Evolutionary conservation across 306 rosid species (phyloP).

Genomic region (Rosa multiflora): DNA sequence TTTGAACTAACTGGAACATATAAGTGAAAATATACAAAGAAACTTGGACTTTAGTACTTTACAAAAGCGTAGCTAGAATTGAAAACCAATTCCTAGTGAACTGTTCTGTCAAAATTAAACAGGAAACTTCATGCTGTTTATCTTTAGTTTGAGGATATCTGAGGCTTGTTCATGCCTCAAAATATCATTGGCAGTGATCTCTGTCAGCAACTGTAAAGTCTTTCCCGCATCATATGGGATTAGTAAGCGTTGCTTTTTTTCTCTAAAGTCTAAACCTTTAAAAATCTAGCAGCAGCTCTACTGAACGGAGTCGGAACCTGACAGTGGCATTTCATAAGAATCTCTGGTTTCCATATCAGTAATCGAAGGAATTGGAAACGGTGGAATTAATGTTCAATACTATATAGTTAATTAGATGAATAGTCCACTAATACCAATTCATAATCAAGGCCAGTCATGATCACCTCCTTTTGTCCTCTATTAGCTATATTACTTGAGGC

Average conservation of each 20-base stretch:
- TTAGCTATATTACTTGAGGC: too few relatives aligned
- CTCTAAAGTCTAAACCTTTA: background rate
- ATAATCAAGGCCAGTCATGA: too few relatives aligned
- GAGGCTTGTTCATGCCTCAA: constrained; percentile 33
- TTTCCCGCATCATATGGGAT: background rate
- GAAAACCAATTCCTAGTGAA: background rate
- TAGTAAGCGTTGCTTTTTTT: background rate
- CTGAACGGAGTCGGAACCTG: constrained; percentile 79
- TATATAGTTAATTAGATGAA: too few relatives aligned
- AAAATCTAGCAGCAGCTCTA: constrained; percentile 4
- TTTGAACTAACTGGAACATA: background rate
- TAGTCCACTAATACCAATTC: too few relatives aligned
- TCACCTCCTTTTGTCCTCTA: too few relatives aligned
- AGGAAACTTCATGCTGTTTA: background rate
- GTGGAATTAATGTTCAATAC: too few relatives aligned
- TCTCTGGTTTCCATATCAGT: constrained; percentile 63
- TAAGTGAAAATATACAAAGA: background rate
- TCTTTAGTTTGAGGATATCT: background rate
- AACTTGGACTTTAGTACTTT: background rate
- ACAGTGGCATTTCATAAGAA: constrained; percentile 61
- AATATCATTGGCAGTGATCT: constrained; percentile 17
- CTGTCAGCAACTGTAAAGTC: background rate
- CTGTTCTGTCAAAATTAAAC: background rate
- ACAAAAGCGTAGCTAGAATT: background rate
- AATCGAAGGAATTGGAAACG: constrained; percentile 36